Conservation (phyloP, 192 early-diverging fungal genomes). For the Mortierella alpina region DNA sequence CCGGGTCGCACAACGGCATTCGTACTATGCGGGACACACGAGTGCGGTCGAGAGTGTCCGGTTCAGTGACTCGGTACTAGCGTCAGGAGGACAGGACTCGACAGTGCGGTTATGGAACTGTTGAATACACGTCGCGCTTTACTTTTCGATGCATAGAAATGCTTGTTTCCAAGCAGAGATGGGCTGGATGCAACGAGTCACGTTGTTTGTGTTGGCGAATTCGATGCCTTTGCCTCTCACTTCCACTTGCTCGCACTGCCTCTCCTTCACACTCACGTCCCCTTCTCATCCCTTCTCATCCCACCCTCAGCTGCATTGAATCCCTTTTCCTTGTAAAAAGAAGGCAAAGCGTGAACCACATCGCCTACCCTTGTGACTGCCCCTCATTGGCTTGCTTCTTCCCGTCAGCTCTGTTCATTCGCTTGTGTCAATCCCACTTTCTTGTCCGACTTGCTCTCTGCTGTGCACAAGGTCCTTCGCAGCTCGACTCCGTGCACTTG, state of each 20-base stretch:
- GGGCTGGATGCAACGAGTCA: not conserved
- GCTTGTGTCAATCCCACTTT: not conserved
- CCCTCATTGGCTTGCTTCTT: not conserved
- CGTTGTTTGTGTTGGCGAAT: not conserved
- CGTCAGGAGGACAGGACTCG: slow-evolving; percentile 72
- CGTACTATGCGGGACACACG: slow-evolving; percentile 60
- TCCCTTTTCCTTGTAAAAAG: too few species aligned
- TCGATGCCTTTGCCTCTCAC: not conserved
- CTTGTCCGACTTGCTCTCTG: not conserved
- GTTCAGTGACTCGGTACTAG: slow-evolving; percentile 59
- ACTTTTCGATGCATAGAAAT: not conserved
- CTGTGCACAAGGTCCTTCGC: not conserved
- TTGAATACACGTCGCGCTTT: slow-evolving; percentile 31
- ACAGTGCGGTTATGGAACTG: slow-evolving; percentile 75
- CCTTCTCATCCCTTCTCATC: not conserved
- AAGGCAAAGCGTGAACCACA: not conserved
- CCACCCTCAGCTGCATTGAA: not conserved
- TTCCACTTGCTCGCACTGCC: not conserved
- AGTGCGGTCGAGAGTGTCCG: slow-evolving; percentile 55
- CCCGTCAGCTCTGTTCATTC: not conserved
- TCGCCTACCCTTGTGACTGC: not conserved
- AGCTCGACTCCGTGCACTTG: not conserved
- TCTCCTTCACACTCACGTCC: not conserved
- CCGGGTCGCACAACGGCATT: slow-evolving; percentile 71
- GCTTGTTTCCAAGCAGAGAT: not conserved